Evolutionary conservation across 2,329 filamentous ascomycete species (phyloP).

Genomic region (Cladophialophora immunda): DNA sequence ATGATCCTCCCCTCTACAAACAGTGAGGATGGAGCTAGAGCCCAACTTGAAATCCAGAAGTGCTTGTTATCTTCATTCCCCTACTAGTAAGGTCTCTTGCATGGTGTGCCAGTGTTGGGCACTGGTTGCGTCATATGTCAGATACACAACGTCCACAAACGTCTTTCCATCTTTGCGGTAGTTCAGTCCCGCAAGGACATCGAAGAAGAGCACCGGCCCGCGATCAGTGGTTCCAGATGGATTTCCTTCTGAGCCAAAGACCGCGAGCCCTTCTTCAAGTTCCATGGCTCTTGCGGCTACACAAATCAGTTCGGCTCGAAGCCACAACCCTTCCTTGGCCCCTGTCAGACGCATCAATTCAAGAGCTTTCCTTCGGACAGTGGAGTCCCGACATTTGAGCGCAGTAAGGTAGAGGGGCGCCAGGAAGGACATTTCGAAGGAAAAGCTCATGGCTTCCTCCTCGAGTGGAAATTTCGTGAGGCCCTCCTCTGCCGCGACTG

Average conservation of each 20-base stretch:
- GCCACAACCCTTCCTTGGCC: slow-evolving; percentile 18
- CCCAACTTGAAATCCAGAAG: background rate
- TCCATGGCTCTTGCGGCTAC: slow-evolving; percentile 13
- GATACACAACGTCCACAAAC: slow-evolving; percentile 5
- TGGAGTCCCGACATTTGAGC: slow-evolving; percentile 7
- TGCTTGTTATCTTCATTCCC: slow-evolving; percentile 6
- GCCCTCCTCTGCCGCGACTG: background rate
- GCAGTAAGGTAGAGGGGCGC: slow-evolving; percentile 11
- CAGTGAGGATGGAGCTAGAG: background rate
- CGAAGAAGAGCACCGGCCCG: slow-evolving; percentile 1
- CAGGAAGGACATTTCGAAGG: slow-evolving; percentile 9
- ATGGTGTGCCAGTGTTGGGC: background rate
- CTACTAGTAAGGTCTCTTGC: slow-evolving; percentile 5
- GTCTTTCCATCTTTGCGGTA: slow-evolving; percentile 13
- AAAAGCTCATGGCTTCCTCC: slow-evolving; percentile 4
- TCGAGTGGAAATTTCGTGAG: background rate
- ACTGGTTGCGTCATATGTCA: background rate
- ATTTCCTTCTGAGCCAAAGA: background rate
- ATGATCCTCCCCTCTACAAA: too few species aligned
- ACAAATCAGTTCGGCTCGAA: slow-evolving; percentile 9
- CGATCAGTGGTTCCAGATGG: background rate
- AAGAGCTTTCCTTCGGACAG: slow-evolving; percentile 13
- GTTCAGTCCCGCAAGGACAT: slow-evolving; percentile 10
- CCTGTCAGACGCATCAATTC: slow-evolving; percentile 14
- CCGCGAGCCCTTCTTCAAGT: slow-evolving; percentile 9